Percentiles rank a stretch among this genome's conserved stretches.
These are phyloP conservation scores for Pleurotus pulmonarius DNA, from an alignment of 768 basidiomycete genomes.

Conservation along the genomic window DNA sequence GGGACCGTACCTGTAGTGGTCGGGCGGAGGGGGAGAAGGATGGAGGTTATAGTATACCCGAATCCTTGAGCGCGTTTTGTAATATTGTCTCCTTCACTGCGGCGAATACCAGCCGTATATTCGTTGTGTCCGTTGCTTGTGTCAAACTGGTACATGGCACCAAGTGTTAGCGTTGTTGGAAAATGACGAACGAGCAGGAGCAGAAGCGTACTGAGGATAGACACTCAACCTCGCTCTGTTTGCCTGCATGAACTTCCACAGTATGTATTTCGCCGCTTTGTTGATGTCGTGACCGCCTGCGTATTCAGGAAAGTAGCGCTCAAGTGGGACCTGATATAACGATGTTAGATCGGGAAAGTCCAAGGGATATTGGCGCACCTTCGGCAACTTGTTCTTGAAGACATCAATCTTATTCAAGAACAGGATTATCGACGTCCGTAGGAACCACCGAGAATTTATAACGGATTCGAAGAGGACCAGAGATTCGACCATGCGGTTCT, in stretches of 20 bases:
- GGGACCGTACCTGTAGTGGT: too few relatives aligned
- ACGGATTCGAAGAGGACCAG: constrained; percentile 88
- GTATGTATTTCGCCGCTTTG: constrained; percentile 91
- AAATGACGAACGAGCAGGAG: not conserved
- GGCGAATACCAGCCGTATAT: constrained; percentile 73
- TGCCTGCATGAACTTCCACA: constrained; percentile 94
- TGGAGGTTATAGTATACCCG: constrained; percentile 57
- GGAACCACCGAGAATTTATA: constrained; percentile 92
- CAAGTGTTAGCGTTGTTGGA: not conserved
- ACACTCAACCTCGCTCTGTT: constrained; percentile 82
- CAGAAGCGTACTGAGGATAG: constrained; percentile 75
- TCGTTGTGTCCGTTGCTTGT: constrained; percentile 83
- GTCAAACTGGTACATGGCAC: constrained; percentile 47
- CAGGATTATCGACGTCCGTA: constrained; percentile 86
- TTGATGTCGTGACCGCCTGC: constrained; percentile 87
- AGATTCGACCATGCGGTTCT: constrained; percentile 95
- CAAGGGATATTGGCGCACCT: constrained; percentile 21
- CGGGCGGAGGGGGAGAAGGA: not conserved
- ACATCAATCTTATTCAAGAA: constrained; percentile 95
- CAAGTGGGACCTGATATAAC: constrained; percentile 57
- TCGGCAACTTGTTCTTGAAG: constrained; percentile 84
- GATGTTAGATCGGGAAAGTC: not conserved
- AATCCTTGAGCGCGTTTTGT: constrained; percentile 78
- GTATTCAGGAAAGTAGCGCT: constrained; percentile 83
- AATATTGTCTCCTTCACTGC: constrained; percentile 85